Evolutionary conservation across 2,329 filamentous ascomycete species (phyloP).

Genomic region (Harringtonia aguacate): DNA sequence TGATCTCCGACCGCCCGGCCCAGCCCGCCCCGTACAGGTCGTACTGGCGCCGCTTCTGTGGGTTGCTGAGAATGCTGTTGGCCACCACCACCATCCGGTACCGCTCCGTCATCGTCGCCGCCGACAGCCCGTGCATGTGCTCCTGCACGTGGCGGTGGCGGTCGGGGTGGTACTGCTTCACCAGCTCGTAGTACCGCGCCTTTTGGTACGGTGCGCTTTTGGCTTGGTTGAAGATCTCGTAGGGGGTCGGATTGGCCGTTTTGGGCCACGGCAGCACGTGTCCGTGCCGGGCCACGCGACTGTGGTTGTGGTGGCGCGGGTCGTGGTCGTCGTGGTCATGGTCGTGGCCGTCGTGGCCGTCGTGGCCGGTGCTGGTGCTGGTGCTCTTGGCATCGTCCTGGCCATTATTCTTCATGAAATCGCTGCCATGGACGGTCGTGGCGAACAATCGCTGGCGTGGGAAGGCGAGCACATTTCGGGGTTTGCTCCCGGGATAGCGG

Average conservation of each 20-base stretch:
- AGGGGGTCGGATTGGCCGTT: conserved; percentile 58
- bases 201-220: conserved; percentile 65
- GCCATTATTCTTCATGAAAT: no score
- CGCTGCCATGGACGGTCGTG: no score
- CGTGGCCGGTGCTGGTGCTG: not conserved
- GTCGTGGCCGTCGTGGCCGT: not conserved
- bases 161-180: conserved; percentile 95
- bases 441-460: no score
- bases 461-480: no score
- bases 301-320: not conserved
- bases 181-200: conserved; percentile 74
- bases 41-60: conserved; percentile 67
- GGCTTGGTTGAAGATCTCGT: conserved; percentile 65
- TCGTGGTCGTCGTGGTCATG: no score
- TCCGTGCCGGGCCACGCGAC: no score
- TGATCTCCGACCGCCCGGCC: conserved; percentile 46
- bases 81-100: conserved; percentile 84
- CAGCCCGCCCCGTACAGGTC: conserved; percentile 77
- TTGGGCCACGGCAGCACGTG: conserved; percentile 31
- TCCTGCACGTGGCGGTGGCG: conserved; percentile 27
- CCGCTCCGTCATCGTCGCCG: conserved; percentile 63
- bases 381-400: no score
- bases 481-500: no score
- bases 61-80: conserved; percentile 78
- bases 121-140: conserved; percentile 36